phyloP scores from a whole-genome alignment of 2,329 filamentous ascomycete genomes.

The Stylonectria norvegica region DNA sequence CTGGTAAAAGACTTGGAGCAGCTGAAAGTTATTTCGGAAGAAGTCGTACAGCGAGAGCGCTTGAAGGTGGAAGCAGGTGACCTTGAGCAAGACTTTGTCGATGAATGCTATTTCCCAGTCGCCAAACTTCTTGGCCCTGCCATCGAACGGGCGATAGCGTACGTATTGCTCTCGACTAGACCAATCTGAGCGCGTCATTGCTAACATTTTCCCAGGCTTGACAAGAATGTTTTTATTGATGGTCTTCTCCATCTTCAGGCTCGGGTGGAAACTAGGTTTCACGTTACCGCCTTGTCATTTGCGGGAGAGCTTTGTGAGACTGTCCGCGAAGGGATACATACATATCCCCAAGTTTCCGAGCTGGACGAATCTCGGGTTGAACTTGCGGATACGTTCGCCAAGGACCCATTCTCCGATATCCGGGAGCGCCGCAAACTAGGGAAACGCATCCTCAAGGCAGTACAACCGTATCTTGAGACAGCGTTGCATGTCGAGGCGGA shows the following conservation, averaged over 20 bases:
- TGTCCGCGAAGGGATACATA: constrained; percentile 52
- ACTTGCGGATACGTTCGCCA: constrained; percentile 44
- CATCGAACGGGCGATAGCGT: constrained; percentile 77
- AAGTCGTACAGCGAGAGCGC: constrained; percentile 71
- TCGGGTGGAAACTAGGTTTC: constrained; percentile 53
- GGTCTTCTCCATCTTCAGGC: constrained; percentile 49
- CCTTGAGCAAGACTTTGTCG: constrained; percentile 74
- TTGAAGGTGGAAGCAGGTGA: constrained; percentile 74
- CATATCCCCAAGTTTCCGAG: constrained; percentile 30
- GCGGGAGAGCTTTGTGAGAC: constrained; percentile 54
- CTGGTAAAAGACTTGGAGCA: constrained; percentile 74
- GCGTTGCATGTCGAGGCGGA: constrained; percentile 80
- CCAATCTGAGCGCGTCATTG: constrained; percentile 16
- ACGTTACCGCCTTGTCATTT: constrained; percentile 57
- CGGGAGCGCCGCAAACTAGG: constrained; percentile 81
- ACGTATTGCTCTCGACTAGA: constrained; percentile 42
- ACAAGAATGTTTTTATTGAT: constrained; percentile 58
- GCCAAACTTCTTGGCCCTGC: constrained; percentile 72
- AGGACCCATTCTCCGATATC: constrained; percentile 60
- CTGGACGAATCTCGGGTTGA: constrained; percentile 30
- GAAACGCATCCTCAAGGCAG: constrained; percentile 80
- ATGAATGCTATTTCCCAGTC: constrained; percentile 89
- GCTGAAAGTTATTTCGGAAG: constrained; percentile 66
- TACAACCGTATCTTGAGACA: constrained; percentile 73
- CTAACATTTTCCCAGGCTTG: constrained; percentile 54